phyloP scores from a whole-genome alignment of 75 land plant genomes.

The Pinus tabuliformis region DNA sequence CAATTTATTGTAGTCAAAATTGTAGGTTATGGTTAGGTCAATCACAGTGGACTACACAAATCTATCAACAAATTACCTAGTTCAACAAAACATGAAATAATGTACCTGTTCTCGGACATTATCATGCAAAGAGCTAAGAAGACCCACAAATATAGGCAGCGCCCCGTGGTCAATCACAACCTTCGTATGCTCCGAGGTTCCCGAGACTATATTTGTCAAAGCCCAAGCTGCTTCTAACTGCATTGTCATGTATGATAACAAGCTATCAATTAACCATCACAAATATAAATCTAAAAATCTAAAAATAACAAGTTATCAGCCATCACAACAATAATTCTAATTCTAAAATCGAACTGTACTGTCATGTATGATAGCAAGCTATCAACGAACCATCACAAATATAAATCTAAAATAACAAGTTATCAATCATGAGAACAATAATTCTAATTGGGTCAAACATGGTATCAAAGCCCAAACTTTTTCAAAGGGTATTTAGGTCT shows the following conservation, averaged over 20 bases:
- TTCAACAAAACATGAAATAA: neutral
- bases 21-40: no score
- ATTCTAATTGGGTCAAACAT: no score
- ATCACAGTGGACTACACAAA: no score
- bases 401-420: no score
- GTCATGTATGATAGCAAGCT: no score
- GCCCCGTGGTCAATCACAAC: slow-evolving; percentile 92
- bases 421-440: no score
- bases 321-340: neutral
- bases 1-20: no score
- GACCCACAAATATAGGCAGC: slow-evolving; percentile 77
- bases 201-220: slow-evolving; percentile 88
- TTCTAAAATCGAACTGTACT: no score
- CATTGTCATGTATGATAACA: neutral
- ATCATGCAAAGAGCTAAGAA: slow-evolving; percentile 74
- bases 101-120: slow-evolving; percentile 92
- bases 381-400: no score
- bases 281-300: neutral
- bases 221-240: slow-evolving; percentile 98
- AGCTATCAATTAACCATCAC: neutral
- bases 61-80: no score
- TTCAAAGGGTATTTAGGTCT: no score
- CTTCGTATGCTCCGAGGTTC: slow-evolving; percentile 84
- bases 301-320: neutral
- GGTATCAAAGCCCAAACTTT: no score